These are phyloP conservation scores for Colletotrichum tabaci DNA, from an alignment of 2,329 filamentous ascomycete species.

Conservation along the genomic window DNA sequence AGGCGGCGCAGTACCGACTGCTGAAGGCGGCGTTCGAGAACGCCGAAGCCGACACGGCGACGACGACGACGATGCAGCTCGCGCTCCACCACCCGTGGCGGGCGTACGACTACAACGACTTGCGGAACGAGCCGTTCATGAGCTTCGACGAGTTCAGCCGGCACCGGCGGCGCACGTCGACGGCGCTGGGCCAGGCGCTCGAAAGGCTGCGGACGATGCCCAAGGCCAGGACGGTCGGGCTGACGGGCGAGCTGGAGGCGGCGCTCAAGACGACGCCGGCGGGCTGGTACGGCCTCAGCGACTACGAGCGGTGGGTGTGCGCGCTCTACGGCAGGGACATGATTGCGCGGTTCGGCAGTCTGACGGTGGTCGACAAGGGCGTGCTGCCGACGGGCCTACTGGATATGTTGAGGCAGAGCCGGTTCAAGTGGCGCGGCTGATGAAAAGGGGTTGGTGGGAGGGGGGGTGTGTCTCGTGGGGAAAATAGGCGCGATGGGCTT, in stretches of 20 bases:
- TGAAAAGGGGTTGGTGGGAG: not conserved
- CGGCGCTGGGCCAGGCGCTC: conserved; percentile 48
- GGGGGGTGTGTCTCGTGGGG: not conserved
- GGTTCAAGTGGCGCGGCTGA: conserved; percentile 56
- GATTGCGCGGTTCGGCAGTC: conserved; percentile 56
- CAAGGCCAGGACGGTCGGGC: conserved; percentile 46
- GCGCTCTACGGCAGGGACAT: conserved; percentile 57
- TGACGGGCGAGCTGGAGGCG: conserved; percentile 43
- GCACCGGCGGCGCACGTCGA: conserved; percentile 52
- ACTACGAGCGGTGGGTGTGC: conserved; percentile 57
- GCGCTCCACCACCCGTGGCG: conserved; percentile 5
- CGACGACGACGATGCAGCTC: not conserved
- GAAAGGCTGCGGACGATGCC: conserved; percentile 49
- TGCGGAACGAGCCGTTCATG: conserved; percentile 52
- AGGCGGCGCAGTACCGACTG: conserved; percentile 52
- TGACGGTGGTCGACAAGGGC: conserved; percentile 56
- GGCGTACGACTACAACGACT: conserved; percentile 38
- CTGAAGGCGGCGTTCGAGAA: conserved; percentile 52
- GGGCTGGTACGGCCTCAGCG: conserved; percentile 34
- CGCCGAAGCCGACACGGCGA: not conserved
- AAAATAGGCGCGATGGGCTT: conserved; percentile 13
- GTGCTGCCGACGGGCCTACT: conserved; percentile 59
- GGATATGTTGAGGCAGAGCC: conserved; percentile 54
- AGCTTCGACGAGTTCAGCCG: conserved; percentile 55
- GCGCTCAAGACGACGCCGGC: conserved; percentile 43